These are phyloP conservation scores for Podospora tetraspora DNA, from an alignment of 495 filamentous ascomycete genomes.

Conservation along the genomic window DNA sequence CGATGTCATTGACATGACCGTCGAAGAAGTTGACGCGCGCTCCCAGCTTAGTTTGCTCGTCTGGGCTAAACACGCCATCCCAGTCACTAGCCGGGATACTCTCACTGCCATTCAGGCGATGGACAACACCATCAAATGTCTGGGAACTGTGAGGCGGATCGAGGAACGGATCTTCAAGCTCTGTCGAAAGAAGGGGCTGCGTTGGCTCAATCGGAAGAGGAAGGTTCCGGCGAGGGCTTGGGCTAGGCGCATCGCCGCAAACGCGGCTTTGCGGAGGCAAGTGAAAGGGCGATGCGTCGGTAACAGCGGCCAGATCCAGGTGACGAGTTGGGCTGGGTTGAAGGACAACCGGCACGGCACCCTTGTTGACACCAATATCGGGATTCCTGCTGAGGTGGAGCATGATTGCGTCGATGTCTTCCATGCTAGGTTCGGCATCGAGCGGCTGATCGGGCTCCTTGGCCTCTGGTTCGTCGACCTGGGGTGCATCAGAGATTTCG, in stretches of 20 bases:
- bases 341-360: slow-evolving; percentile 42
- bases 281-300: slow-evolving; percentile 50
- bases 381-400: slow-evolving; percentile 69
- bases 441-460: not conserved
- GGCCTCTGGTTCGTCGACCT: slow-evolving; percentile 6
- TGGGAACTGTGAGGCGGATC: slow-evolving; percentile 36
- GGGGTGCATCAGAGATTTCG: slow-evolving; percentile 4
- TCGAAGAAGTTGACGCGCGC: slow-evolving; percentile 76
- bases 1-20: slow-evolving; percentile 75
- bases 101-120: slow-evolving; percentile 58
- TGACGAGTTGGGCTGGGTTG: slow-evolving; percentile 37
- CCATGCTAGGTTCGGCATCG: slow-evolving; percentile 54
- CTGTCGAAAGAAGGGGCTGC: slow-evolving; percentile 32
- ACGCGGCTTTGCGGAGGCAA: slow-evolving; percentile 51
- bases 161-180: slow-evolving; percentile 46
- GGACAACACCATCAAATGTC: slow-evolving; percentile 51
- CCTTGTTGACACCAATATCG: slow-evolving; percentile 63
- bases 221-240: slow-evolving; percentile 60
- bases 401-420: slow-evolving; percentile 84
- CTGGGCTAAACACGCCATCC: slow-evolving; percentile 78
- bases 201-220: slow-evolving; percentile 29
- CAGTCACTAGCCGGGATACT: slow-evolving; percentile 78
- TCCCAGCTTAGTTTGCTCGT: slow-evolving; percentile 74
- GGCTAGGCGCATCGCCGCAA: slow-evolving; percentile 70
- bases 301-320: slow-evolving; percentile 33